Conservation (phyloP, 768 basidiomycete species). For the Pleurotus giganteus region DNA sequence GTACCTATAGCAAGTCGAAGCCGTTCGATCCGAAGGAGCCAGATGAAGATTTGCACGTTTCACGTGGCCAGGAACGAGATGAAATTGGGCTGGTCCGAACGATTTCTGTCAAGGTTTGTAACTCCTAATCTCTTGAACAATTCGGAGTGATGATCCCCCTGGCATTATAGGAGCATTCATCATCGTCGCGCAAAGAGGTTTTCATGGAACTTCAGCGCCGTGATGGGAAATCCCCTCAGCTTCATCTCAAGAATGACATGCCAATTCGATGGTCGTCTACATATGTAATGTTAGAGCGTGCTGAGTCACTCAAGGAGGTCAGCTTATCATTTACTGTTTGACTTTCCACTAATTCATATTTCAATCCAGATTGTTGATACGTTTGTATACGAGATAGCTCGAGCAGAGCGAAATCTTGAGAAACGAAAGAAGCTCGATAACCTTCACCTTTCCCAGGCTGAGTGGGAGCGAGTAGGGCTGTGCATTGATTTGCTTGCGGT, state of each 20-base stretch:
- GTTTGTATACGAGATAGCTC: constrained; percentile 22
- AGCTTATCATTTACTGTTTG: neutral
- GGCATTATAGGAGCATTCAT: constrained; percentile 22
- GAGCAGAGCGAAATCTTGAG: constrained; percentile 20
- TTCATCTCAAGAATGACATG: constrained; percentile 27
- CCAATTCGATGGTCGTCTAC: constrained; percentile 30
- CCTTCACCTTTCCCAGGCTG: constrained; percentile 17
- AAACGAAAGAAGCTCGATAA: constrained; percentile 21
- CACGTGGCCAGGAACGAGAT: constrained; percentile 14
- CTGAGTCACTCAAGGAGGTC: constrained; percentile 10
- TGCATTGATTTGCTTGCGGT: constrained; percentile 22
- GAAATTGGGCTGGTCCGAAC: constrained; percentile 16
- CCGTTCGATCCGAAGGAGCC: constrained; percentile 20
- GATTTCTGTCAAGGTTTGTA: constrained; percentile 15
- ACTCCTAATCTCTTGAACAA: neutral
- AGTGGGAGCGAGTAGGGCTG: constrained; percentile 23
- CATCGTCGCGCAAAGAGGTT: constrained; percentile 20
- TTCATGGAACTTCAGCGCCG: constrained; percentile 17
- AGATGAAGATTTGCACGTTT: constrained; percentile 15
- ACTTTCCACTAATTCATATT: neutral
- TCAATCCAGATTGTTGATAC: constrained; percentile 15
- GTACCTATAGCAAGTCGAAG: constrained; percentile 21
- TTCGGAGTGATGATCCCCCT: neutral
- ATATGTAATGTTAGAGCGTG: constrained; percentile 25
- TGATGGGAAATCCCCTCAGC: neutral